Evolutionary conservation across 768 basidiomycete genomes (phyloP).

Genomic region (Russula griseocarnosa): DNA sequence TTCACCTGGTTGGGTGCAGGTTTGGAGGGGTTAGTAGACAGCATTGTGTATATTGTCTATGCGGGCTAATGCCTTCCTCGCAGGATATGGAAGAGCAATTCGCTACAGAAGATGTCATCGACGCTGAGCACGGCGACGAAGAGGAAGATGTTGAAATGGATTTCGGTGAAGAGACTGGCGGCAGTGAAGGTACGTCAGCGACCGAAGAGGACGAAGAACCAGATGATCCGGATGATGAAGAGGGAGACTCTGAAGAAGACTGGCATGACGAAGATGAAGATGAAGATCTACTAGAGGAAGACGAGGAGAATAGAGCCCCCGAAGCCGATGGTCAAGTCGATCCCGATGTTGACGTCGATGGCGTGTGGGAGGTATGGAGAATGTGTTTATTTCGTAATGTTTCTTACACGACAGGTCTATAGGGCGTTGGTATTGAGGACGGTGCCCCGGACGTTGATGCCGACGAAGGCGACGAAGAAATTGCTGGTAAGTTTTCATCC

Average conservation of each 20-base stretch:
- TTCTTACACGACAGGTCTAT: not conserved
- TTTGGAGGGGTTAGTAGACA: conserved; percentile 70
- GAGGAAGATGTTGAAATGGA: conserved; percentile 88
- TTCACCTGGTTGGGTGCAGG: conserved; percentile 33
- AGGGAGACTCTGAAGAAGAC: conserved; percentile 53
- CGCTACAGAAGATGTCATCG: conserved; percentile 69
- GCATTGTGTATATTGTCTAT: conserved; percentile 7
- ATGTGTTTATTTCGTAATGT: not conserved
- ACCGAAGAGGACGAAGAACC: conserved; percentile 67
- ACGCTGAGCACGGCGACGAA: conserved; percentile 74
- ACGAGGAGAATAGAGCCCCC: conserved; percentile 37
- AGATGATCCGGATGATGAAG: conserved; percentile 58
- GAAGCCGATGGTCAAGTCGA: conserved; percentile 39
- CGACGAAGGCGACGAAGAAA: conserved; percentile 46
- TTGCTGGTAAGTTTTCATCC: conserved; percentile 43
- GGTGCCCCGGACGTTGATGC: conserved; percentile 37
- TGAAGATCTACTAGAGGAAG: conserved; percentile 48
- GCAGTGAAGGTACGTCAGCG: conserved; percentile 75
- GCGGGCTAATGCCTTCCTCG: conserved; percentile 26
- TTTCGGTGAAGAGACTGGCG: conserved; percentile 76
- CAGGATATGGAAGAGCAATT: conserved; percentile 88
- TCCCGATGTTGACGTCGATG: conserved; percentile 41
- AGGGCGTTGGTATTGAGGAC: conserved; percentile 38
- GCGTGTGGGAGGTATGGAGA: conserved; percentile 39
- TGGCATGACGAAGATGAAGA: conserved; percentile 70